Conservation (phyloP, 2,329 filamentous ascomycete genomes). For the Penicillium sp. region DNA sequence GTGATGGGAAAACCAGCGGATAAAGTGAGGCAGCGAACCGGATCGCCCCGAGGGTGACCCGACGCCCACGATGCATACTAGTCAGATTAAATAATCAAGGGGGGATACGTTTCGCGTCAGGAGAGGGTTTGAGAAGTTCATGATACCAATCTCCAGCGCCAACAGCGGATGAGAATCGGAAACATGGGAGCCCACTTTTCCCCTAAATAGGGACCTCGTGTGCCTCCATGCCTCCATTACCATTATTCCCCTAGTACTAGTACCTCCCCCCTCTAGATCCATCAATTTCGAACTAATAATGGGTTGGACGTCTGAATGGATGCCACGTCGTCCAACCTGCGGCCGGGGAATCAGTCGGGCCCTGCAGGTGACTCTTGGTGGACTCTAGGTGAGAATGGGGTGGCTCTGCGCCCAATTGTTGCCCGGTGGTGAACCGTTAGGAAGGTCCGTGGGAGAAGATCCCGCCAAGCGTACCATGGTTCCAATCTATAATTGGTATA, state of each 20-base stretch:
- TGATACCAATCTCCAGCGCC: background rate
- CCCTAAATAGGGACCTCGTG: background rate
- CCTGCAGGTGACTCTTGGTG: conserved; percentile 19
- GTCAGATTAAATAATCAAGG: background rate
- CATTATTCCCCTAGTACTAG: background rate
- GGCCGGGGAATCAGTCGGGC: conserved; percentile 16
- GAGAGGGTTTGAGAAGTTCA: background rate
- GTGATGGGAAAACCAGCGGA: conserved; percentile 12
- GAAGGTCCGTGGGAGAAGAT: background rate
- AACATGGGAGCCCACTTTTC: background rate
- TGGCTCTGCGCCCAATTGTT: conserved; percentile 17
- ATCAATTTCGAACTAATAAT: conserved; percentile 6
- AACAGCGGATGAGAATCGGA: background rate
- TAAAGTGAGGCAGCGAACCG: conserved; percentile 44
- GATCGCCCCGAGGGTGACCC: conserved; percentile 27
- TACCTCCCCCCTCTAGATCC: background rate
- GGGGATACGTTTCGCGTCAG: background rate
- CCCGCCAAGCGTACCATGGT: conserved; percentile 5
- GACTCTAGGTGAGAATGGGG: background rate
- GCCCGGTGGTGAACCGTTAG: conserved; percentile 6
- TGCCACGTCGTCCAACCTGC: conserved; percentile 25
- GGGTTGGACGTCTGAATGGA: conserved; percentile 11
- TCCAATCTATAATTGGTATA: conserved; percentile 1
- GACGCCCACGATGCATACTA: conserved; percentile 6
- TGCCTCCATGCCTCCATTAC: too few relatives aligned